These are phyloP conservation scores for Anthoceros angustus DNA, from an alignment of 225 moss, liverwort and hornwort species.

Conservation along the genomic window DNA sequence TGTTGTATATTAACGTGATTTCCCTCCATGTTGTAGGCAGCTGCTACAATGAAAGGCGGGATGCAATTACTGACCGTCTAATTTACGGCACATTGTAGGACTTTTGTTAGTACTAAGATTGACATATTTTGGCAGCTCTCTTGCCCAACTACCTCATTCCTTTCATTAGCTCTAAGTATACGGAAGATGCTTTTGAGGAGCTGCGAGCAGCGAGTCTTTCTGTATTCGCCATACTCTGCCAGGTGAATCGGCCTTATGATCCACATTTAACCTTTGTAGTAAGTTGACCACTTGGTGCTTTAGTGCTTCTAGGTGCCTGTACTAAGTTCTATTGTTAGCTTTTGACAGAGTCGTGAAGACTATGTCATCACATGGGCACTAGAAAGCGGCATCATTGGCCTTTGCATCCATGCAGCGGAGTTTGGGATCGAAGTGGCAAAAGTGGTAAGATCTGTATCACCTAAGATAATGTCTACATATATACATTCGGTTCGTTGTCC, in stretches of 20 bases:
- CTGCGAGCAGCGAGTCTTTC: constrained; percentile 68
- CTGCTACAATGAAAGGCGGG: too few species aligned
- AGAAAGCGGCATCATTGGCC: constrained; percentile 39
- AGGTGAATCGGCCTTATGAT: constrained; percentile 29
- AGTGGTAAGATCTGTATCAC: constrained; percentile 30
- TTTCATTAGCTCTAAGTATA: constrained; percentile 50
- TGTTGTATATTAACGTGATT: constrained; percentile 48
- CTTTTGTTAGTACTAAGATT: too few species aligned
- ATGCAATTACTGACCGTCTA: too few species aligned
- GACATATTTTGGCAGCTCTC: constrained; percentile 24
- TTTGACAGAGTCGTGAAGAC: constrained; percentile 37
- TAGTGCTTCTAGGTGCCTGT: neutral
- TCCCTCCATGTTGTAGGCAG: constrained; percentile 18
- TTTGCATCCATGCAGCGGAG: constrained; percentile 57
- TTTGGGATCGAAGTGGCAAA: constrained; percentile 84
- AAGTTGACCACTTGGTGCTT: neutral
- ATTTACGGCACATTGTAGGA: too few species aligned
- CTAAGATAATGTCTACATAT: neutral
- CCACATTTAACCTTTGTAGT: neutral
- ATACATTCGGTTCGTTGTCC: too few species aligned
- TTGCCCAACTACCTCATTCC: constrained; percentile 68
- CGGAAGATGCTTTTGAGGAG: constrained; percentile 77
- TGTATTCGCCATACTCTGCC: constrained; percentile 67
- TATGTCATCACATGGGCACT: constrained; percentile 67
- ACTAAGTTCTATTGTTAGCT: neutral